Conservation (phyloP, 2,329 filamentous ascomycete species). For the Fusarium proliferatum region DNA sequence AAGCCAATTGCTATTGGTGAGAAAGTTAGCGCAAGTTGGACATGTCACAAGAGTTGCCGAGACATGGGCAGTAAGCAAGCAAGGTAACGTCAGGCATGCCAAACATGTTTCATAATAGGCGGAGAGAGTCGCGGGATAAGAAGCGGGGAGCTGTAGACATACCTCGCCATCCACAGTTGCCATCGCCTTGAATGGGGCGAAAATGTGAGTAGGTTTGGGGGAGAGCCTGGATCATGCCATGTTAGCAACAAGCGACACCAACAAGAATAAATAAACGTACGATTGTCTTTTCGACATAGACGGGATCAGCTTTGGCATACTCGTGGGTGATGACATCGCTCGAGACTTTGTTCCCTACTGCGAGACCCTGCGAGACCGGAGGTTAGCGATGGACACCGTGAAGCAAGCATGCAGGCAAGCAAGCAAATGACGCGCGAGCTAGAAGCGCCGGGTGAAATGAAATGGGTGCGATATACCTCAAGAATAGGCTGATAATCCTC, state of each 20-base stretch:
- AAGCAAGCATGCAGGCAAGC: slow-evolving; percentile 2
- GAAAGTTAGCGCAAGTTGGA: slow-evolving; percentile 25
- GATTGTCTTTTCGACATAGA: slow-evolving; percentile 87
- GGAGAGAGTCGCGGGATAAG: slow-evolving; percentile 3
- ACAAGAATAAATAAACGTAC: slow-evolving; percentile 64
- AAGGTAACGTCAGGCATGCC: slow-evolving; percentile 22
- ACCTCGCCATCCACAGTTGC: slow-evolving; percentile 99
- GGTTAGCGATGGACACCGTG: slow-evolving; percentile 22
- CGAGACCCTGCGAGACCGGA: slow-evolving; percentile 73
- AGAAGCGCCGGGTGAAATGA: not conserved
- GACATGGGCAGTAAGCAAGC: slow-evolving; percentile 31
- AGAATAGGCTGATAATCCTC: slow-evolving; percentile 68
- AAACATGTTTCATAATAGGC: slow-evolving; percentile 11
- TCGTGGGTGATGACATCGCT: slow-evolving; percentile 83
- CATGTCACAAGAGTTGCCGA: slow-evolving; percentile 19
- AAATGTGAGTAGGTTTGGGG: slow-evolving; percentile 88
- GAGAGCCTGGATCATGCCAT: slow-evolving; percentile 68
- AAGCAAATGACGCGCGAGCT: slow-evolving; percentile 19
- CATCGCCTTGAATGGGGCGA: slow-evolving; percentile 88
- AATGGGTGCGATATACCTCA: slow-evolving; percentile 56
- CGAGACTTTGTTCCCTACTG: slow-evolving; percentile 81
- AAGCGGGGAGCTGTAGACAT: slow-evolving; percentile 53
- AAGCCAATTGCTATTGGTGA: slow-evolving; percentile 81
- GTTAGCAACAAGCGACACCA: slow-evolving; percentile 27
- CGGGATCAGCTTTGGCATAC: slow-evolving; percentile 87